Percentiles rank a stretch among this genome's conserved stretches.
These are phyloP conservation scores for Wallacemonas sp. DNA, from an alignment of 208 protist genomes.

Conservation along the genomic window DNA sequence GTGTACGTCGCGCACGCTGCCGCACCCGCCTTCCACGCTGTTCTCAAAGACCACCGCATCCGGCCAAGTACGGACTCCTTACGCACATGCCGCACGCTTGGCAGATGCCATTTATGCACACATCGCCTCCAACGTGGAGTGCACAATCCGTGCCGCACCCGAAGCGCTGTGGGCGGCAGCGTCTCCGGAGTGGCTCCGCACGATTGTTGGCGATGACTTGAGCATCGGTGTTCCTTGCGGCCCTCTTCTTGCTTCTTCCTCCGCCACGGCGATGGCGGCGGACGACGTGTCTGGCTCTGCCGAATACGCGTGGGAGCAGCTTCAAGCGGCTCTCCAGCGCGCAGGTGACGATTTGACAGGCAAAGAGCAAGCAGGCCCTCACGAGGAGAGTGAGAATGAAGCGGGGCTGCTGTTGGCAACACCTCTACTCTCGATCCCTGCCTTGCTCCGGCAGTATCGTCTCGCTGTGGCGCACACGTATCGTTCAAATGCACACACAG, in stretches of 20 bases:
- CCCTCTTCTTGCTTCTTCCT: not conserved
- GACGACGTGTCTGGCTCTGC: not conserved
- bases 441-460: not conserved
- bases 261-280: not conserved
- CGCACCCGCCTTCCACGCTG: conserved; percentile 1
- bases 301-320: not conserved
- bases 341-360: not conserved
- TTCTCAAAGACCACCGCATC: not conserved
- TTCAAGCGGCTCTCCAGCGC: not conserved
- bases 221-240: not conserved
- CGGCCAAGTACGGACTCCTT: no score
- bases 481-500: no score
- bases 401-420: not conserved
- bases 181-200: not conserved
- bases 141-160: not conserved
- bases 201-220: not conserved
- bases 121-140: conserved; percentile 1
- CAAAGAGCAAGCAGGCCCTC: no score
- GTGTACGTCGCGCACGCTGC: not conserved
- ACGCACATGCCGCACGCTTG: not conserved
- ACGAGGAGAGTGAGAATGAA: no score
- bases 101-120: not conserved
- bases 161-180: not conserved
- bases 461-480: not conserved
- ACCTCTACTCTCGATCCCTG: conserved; percentile 2